Evolutionary conservation across 1,139 yeast species (phyloP).

Genomic region (Kodamaea sp.): DNA sequence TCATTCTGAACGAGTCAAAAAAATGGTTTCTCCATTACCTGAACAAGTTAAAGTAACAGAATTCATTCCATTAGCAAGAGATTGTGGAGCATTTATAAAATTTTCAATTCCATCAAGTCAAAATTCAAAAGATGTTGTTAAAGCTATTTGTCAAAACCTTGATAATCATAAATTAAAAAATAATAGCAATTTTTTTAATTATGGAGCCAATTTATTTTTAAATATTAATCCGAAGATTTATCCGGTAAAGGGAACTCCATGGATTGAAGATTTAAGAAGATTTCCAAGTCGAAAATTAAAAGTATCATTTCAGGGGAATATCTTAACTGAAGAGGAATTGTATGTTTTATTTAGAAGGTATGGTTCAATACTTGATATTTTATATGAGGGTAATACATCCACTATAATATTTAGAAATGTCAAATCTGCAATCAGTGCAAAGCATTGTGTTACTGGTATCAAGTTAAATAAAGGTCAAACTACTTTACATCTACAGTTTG

Average conservation of each 20-base stretch:
- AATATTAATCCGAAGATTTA: conserved; percentile 44
- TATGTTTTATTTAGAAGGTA: conserved; percentile 82
- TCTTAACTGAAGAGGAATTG: conserved; percentile 77
- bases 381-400: conserved; percentile 52
- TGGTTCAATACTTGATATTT: conserved; percentile 75
- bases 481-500: conserved; percentile 68
- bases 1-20: conserved; percentile 20
- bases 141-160: conserved; percentile 49
- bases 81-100: conserved; percentile 91
- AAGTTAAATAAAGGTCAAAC: conserved; percentile 51
- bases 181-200: conserved; percentile 27
- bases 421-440: conserved; percentile 79
- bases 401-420: conserved; percentile 51
- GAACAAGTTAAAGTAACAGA: conserved; percentile 27
- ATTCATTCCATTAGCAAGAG: conserved; percentile 69
- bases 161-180: conserved; percentile 23
- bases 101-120: conserved; percentile 55
- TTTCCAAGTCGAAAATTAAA: conserved; percentile 61
- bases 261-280: conserved; percentile 91
- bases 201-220: conserved; percentile 15
- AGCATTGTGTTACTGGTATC: conserved; percentile 85
- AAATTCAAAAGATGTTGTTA: conserved; percentile 48
- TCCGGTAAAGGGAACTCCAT: conserved; percentile 87
- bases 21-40: conserved; percentile 33
- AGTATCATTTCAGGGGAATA: conserved; percentile 69